phyloP scores from a whole-genome alignment of 2,329 filamentous ascomycete species.

The Curvularia lunata region DNA sequence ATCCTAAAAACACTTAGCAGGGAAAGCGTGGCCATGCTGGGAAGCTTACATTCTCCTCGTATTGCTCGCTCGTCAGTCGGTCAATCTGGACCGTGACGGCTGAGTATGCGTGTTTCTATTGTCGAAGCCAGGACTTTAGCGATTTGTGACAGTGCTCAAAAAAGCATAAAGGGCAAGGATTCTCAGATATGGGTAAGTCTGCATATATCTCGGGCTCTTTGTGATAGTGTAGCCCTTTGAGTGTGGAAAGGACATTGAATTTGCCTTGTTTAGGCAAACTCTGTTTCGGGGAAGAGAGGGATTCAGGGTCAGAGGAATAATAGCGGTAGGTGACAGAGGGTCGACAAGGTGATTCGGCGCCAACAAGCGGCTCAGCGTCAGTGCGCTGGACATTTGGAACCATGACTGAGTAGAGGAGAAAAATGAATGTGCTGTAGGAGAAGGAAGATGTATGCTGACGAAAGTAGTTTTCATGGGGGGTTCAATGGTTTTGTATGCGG shows the following conservation, averaged over 20 bases:
- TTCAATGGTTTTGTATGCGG: slow-evolving; percentile 15
- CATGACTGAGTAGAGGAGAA: slow-evolving; percentile 15
- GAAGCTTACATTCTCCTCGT: slow-evolving; percentile 71
- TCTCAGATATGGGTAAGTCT: slow-evolving; percentile 37
- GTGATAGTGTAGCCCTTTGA: slow-evolving; percentile 33
- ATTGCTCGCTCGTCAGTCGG: slow-evolving; percentile 84
- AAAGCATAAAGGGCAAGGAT: slow-evolving; percentile 38
- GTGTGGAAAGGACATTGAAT: slow-evolving; percentile 9
- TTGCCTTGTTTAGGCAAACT: slow-evolving; percentile 3
- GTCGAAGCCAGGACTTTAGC: slow-evolving; percentile 34
- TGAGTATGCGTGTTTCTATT: slow-evolving; percentile 76
- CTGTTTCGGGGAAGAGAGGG: slow-evolving; percentile 9
- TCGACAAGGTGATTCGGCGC: slow-evolving; percentile 16
- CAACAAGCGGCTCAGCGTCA: slow-evolving; percentile 19
- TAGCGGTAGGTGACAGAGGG: slow-evolving; percentile 22
- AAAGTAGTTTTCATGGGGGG: slow-evolving; percentile 2
- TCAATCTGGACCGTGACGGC: slow-evolving; percentile 93
- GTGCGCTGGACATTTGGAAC: slow-evolving; percentile 13
- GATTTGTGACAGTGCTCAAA: slow-evolving; percentile 32
- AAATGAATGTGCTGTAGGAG: not conserved
- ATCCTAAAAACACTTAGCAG: slow-evolving; percentile 50
- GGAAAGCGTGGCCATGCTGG: not conserved
- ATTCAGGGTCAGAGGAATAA: slow-evolving; percentile 11
- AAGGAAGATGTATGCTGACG: not conserved
- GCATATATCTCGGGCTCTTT: slow-evolving; percentile 31